Evolutionary conservation across 805 yeast species (phyloP).

Genomic region (Zygoascus biomembranicola): DNA sequence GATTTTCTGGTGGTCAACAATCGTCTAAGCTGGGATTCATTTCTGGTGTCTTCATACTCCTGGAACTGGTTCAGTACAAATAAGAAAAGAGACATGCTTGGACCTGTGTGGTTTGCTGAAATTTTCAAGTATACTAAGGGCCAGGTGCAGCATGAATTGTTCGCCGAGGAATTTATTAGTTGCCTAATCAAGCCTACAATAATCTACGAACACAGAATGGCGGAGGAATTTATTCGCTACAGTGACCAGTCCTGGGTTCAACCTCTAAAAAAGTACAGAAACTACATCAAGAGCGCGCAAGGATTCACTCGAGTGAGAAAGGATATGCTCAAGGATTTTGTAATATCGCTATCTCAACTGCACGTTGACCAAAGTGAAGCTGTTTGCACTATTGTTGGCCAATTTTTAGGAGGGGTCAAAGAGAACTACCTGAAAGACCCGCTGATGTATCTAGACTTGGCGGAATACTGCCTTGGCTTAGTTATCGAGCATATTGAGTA

Average conservation of each 20-base stretch:
- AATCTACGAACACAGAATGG: neutral
- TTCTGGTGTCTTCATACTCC: constrained; percentile 1
- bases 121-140: neutral
- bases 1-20: constrained; percentile 1
- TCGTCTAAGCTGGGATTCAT: neutral
- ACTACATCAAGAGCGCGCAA: neutral
- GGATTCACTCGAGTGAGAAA: neutral
- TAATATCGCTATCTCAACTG: neutral
- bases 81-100: neutral
- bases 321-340: neutral
- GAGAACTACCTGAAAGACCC: neutral
- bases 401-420: neutral
- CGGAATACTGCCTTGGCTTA: neutral
- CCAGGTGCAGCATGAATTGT: neutral
- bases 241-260: neutral
- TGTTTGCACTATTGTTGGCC: neutral
- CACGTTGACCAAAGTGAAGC: neutral
- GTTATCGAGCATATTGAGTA: neutral
- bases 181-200: neutral
- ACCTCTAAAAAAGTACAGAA: neutral
- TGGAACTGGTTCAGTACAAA: constrained; percentile 5
- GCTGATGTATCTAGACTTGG: neutral
- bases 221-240: neutral
- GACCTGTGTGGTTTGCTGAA: neutral
- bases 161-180: neutral